Evolutionary conservation across 2,329 filamentous ascomycete species (phyloP), one percentile per base, ranked within the genome.

Genomic region (Neurospora sp.): DNA sequence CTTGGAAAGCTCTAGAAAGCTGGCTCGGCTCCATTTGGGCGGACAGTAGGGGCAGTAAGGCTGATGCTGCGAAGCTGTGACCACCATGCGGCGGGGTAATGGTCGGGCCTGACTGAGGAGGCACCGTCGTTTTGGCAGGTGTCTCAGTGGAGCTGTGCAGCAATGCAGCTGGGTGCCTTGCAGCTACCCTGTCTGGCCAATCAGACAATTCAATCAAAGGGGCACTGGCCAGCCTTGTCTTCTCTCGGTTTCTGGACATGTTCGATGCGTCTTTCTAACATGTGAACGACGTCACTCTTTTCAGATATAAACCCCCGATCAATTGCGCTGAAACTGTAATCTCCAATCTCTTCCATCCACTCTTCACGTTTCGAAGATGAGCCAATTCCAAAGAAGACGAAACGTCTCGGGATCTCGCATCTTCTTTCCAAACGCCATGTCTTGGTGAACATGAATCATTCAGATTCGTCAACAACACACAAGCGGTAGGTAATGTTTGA

Each of bases 1-100:
- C 70, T 74, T 76, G 69, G 74, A 76, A 76, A 75, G 74, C 74
- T 76, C 73, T 75, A 74, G 75, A 76, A 76, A 74, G 71, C 72
- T 72, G 67, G 69, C 66, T 69, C 69, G 74, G 70, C 73, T 69
- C 74, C 71, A 71, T 71, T 70, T 71, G 23, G 74, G 72, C 74
- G 73, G 74, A 67, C 71, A 72, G 67, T 8, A 15, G 5, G 39
- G 74, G 74, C 74, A 74, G 69, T 69, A 73, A 69, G 17, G 2
- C 37, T 72, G 43, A 71, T 72, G 66, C 41, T 57, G 17, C n/a
- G 2, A 17, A 46, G 43, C 43, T 52, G 19, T 52, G 43, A 46
- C 43, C 43, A 52, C 43, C 43, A 43, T 23, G 43, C 19, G 52
- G 52, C 52, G 52, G 52, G 52, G 52, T 62, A 62, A 62, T 36